Conservation (phyloP, 495 filamentous ascomycete genomes). For the Glarea lozoyensis region DNA sequence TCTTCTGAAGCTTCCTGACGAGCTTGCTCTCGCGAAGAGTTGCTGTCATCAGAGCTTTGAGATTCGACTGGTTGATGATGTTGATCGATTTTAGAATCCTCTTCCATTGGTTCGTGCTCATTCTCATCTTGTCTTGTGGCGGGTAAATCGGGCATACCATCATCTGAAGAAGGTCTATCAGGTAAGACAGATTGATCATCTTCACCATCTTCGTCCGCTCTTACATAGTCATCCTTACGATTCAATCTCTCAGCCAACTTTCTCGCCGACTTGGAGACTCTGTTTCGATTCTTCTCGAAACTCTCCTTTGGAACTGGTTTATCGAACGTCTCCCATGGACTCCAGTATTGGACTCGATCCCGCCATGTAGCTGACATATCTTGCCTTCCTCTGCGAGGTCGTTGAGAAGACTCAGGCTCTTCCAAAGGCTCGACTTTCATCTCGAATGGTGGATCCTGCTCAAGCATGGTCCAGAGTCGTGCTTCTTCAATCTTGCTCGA, state of each 20-base stretch:
- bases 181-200: too few species aligned
- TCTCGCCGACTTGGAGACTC: constrained; percentile 5
- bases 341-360: constrained; percentile 31
- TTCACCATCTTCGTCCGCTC: too few species aligned
- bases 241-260: background rate
- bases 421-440: constrained; percentile 13
- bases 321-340: constrained; percentile 42
- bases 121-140: too few species aligned
- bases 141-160: too few species aligned
- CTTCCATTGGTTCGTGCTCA: too few species aligned
- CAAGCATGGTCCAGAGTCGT: constrained; percentile 43
- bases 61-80: too few species aligned
- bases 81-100: too few species aligned
- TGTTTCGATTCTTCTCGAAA: constrained; percentile 21
- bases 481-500: constrained; percentile 46
- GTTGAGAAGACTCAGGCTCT: constrained; percentile 15
- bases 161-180: too few species aligned
- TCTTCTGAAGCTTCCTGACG: too few species aligned
- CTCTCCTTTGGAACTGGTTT: constrained; percentile 23
- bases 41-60: too few species aligned
- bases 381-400: constrained; percentile 22
- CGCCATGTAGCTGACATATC: constrained; percentile 37
- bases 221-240: background rate
- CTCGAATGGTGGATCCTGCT: constrained; percentile 12
- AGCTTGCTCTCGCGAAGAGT: too few species aligned